These are phyloP conservation scores for Aethionema arabicum DNA, from an alignment of 345 rosid genomes.

Conservation along the genomic window DNA sequence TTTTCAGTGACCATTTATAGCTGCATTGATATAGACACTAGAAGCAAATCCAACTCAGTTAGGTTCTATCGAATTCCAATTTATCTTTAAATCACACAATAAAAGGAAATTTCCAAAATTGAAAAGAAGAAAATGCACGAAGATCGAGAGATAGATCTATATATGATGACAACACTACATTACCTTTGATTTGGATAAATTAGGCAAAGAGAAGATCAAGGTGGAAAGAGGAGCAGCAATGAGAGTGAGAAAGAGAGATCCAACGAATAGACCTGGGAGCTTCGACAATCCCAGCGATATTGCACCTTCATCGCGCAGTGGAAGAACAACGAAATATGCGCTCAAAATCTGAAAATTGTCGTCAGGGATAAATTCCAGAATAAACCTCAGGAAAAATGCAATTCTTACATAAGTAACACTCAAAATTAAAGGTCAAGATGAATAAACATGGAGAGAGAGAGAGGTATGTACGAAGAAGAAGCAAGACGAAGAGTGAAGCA, in stretches of 20 bases:
- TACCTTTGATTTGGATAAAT: constrained; percentile 79
- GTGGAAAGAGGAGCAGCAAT: constrained; percentile 90
- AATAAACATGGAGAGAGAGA: neutral
- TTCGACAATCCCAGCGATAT: constrained; percentile 81
- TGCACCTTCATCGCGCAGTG: constrained; percentile 90
- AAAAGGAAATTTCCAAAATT: neutral
- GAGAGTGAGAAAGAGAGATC: constrained; percentile 73
- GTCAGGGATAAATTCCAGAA: neutral
- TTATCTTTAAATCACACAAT: neutral
- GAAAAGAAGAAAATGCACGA: constrained; percentile 11
- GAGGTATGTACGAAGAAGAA: constrained; percentile 78
- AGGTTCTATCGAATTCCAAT: neutral
- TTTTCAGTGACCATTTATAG: neutral
- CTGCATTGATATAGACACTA: neutral
- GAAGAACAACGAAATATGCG: constrained; percentile 86
- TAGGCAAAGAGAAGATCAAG: constrained; percentile 72
- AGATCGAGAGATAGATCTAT: neutral
- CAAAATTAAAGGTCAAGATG: neutral
- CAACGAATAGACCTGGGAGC: constrained; percentile 71
- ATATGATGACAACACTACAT: neutral
- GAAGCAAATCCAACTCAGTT: constrained; percentile 5
- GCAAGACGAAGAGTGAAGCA: constrained; percentile 74
- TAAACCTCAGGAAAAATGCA: neutral
- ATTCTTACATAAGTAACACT: neutral
- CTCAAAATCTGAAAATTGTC: constrained; percentile 57